phyloP scores from a whole-genome alignment of 345 rosid genomes.

The Ailanthus altissimus region DNA sequence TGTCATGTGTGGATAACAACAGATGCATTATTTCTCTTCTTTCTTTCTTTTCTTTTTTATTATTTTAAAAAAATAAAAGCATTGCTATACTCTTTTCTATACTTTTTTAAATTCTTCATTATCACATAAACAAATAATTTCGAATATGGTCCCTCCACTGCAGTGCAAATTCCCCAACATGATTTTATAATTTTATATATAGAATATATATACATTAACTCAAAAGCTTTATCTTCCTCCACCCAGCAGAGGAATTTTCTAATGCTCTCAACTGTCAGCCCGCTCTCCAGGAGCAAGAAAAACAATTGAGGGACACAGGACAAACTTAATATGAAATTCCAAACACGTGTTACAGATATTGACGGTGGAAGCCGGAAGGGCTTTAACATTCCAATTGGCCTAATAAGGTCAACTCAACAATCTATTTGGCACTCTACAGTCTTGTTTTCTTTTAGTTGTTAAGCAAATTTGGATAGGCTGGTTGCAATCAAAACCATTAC shows the following conservation, averaged over 20 bases:
- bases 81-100: slow-evolving; percentile 28
- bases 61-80: background rate
- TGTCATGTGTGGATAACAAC: slow-evolving; percentile 10
- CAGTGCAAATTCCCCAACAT: slow-evolving; percentile 33
- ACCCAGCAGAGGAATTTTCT: slow-evolving; percentile 15
- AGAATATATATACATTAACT: slow-evolving; percentile 12
- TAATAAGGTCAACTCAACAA: slow-evolving; percentile 23
- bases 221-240: slow-evolving; percentile 22
- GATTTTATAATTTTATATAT: slow-evolving; percentile 20
- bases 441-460: background rate
- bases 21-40: background rate
- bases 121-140: slow-evolving; percentile 16
- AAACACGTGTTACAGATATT: slow-evolving; percentile 11
- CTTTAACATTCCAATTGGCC: slow-evolving; percentile 2
- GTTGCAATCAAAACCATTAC: slow-evolving; percentile 3
- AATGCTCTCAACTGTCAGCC: slow-evolving; percentile 19
- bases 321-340: background rate
- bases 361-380: background rate
- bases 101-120: slow-evolving; percentile 17
- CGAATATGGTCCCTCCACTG: slow-evolving; percentile 33
- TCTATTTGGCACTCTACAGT: slow-evolving; percentile 10
- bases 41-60: too few relatives aligned
- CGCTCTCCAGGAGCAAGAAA: slow-evolving; percentile 20
- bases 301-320: background rate
- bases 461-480: background rate